Evolutionary conservation across 257 asterid genomes (phyloP), one percentile per base, ranked within the genome.

Genomic region (Penstemon barbatus): DNA sequence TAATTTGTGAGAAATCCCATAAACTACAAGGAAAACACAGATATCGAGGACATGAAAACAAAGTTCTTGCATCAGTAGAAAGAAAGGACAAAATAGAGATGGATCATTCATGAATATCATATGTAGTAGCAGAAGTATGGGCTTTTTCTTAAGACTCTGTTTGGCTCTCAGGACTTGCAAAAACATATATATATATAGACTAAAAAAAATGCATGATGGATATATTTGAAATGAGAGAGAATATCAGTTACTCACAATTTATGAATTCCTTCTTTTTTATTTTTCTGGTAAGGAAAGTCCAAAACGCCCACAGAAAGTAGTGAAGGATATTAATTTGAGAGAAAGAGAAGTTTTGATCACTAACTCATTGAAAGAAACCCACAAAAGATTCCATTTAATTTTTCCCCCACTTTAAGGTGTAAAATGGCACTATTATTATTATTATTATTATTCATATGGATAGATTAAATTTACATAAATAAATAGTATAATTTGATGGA

Each of bases 41-140:
- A 73, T 80, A 62, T 66, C 75, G 70, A 72, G 77, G 68, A 73
- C 58, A 64, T 68, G 40, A 25, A 75, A 72, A 69, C 74, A 59
- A 59, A 61, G 74, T 54, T 57, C 55, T 76, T 49, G 77, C 83
- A 43, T 40, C 52, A 66, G 68, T 46, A 67, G 57, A 53, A 57
- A 57, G 54, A 50, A 48, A 71, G 15, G 70, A 75, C 75, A 75
- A 79, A 72, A 53, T 12, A 68, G 61, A 33, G 67, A 70, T 59
- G 60, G 65, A 54, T 52, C 33, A 25, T 25, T 25, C 33, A 25
- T 25, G 18, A 15, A 25, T 25, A 1, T 25, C 33, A 25, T 25
- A 25, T 25, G 33, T 25, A 25, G 33, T 25, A 25, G 2, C 33
- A 25, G 3, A 1, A 49, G 63, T 66, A 44, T 12, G 43, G 33